Conservation (phyloP, 2,329 filamentous ascomycete genomes). For the Colletotrichum higginsianum region DNA sequence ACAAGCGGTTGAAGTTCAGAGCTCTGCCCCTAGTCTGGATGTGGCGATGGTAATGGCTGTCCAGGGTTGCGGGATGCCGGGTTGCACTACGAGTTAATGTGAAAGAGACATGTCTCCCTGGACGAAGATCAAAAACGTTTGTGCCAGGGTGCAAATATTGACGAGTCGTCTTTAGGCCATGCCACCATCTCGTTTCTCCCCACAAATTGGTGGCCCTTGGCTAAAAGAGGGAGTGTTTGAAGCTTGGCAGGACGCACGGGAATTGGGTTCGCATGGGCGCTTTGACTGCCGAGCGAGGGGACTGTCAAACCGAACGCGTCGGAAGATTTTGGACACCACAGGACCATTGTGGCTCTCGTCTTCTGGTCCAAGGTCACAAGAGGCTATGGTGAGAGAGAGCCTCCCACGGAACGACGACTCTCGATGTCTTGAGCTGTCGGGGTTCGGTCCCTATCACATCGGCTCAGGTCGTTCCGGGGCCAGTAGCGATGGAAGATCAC, state of each 20-base stretch:
- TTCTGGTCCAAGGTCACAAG: not conserved
- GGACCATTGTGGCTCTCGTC: not conserved
- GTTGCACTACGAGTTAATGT: constrained; percentile 27
- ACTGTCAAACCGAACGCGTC: constrained; percentile 37
- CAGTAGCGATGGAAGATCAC: constrained; percentile 15
- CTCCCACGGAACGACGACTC: constrained; percentile 6
- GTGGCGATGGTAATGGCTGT: constrained; percentile 2
- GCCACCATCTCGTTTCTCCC: constrained; percentile 11
- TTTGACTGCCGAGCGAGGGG: constrained; percentile 34
- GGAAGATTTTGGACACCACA: constrained; percentile 21
- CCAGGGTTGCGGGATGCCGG: constrained; percentile 12
- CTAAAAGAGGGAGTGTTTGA: constrained; percentile 25
- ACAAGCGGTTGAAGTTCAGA: not conserved
- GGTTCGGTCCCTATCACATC: constrained; percentile 28
- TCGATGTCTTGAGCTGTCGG: constrained; percentile 15
- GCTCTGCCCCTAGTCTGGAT: constrained; percentile 12
- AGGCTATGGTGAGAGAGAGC: not conserved
- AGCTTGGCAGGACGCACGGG: constrained; percentile 35
- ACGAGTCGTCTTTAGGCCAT: constrained; percentile 25
- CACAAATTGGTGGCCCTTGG: not conserved
- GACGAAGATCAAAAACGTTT: constrained; percentile 28
- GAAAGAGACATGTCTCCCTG: constrained; percentile 33
- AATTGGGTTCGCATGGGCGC: constrained; percentile 35
- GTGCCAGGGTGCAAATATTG: constrained; percentile 11
- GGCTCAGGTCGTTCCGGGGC: constrained; percentile 20